Conservation (phyloP, 306 rosid species). For the Cicer pinnatifidum region DNA sequence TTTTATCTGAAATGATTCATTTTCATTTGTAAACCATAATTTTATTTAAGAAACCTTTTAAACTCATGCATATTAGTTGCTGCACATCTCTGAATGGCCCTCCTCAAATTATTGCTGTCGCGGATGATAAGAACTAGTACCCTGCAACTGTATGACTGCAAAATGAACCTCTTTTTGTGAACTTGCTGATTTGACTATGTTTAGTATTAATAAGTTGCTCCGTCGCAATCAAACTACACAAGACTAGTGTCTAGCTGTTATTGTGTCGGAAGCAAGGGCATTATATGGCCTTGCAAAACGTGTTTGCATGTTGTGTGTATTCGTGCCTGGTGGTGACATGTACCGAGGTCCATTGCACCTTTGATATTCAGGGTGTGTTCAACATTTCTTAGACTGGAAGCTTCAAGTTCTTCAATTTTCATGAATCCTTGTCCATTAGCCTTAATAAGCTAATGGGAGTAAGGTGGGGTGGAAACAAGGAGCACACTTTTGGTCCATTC, state of each 20-base stretch:
- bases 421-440: background rate
- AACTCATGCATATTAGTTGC: background rate
- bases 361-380: background rate
- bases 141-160: background rate
- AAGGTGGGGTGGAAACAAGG: background rate
- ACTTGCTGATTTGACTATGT: conserved; percentile 10
- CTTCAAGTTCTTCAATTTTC: conserved; percentile 3
- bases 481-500: too few species aligned
- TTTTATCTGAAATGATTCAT: background rate
- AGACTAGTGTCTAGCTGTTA: background rate
- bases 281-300: background rate
- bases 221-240: background rate
- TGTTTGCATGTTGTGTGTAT: background rate
- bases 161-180: background rate
- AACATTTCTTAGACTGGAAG: conserved; percentile 12
- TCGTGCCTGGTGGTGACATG: background rate
- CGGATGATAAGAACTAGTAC: background rate
- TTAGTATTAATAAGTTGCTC: background rate
- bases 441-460: background rate
- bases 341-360: background rate
- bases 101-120: conserved; percentile 1
- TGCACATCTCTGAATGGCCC: background rate
- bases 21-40: background rate
- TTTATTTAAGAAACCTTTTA: conserved; percentile 8
- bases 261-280: background rate